Conservation (phyloP, 208 protist genomes). For the Pavlovales sp. region DNA sequence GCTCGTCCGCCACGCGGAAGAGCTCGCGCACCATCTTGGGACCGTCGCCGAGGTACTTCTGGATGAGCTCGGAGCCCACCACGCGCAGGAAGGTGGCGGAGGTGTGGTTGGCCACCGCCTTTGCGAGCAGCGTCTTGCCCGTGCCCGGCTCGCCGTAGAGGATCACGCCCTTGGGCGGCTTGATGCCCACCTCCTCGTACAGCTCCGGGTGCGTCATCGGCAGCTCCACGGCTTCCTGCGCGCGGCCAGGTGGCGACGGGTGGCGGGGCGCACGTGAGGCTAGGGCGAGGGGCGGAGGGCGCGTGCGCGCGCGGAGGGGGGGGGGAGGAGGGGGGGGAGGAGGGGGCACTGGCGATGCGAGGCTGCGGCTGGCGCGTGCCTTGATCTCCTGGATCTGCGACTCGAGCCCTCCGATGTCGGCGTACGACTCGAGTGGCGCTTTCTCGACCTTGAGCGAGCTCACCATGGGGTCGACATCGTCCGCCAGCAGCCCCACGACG, state of each 20-base stretch:
- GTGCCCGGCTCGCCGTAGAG: slow-evolving; percentile 65
- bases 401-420: slow-evolving; percentile 98
- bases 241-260: background rate
- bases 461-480: slow-evolving; percentile 98
- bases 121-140: slow-evolving; percentile 97
- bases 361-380: background rate
- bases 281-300: background rate
- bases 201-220: slow-evolving; percentile 97
- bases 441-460: slow-evolving; percentile 99
- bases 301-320: too few species aligned
- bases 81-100: slow-evolving; percentile 99
- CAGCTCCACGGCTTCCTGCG: slow-evolving; percentile 94
- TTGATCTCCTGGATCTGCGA: slow-evolving; percentile 96
- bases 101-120: slow-evolving; percentile 98
- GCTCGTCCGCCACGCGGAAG: slow-evolving; percentile 98
- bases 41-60: slow-evolving; percentile 99
- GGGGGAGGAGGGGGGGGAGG: background rate
- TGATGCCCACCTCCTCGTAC: slow-evolving; percentile 96
- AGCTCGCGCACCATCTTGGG: slow-evolving; percentile 98
- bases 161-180: slow-evolving; percentile 94
- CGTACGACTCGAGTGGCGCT: slow-evolving; percentile 98
- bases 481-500: slow-evolving; percentile 94
- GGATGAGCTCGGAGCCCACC: slow-evolving; percentile 99
- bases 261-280: too few species aligned
- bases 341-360: background rate